phyloP scores from a whole-genome alignment of 2,329 filamentous ascomycete species.

The Colletotrichum chlorophyti region DNA sequence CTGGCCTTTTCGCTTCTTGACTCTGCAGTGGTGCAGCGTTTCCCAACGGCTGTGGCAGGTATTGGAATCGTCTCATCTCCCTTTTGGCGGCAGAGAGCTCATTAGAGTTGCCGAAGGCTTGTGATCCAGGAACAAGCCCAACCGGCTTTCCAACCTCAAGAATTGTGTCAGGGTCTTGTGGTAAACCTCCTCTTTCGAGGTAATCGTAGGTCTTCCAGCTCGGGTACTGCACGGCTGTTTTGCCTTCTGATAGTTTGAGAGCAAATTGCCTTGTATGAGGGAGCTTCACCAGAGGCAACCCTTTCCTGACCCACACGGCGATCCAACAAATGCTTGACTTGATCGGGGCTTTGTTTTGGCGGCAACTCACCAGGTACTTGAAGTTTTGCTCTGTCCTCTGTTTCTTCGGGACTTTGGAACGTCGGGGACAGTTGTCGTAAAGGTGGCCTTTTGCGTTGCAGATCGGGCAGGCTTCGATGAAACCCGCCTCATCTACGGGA shows the following conservation, averaged over 20 bases:
- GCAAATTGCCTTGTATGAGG: conserved; percentile 13
- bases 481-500: not conserved
- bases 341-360: conserved; percentile 10
- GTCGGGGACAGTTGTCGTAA: not conserved
- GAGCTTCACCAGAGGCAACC: not conserved
- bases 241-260: not conserved
- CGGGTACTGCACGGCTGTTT: not conserved
- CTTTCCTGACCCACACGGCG: not conserved
- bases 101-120: too few species aligned
- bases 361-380: not conserved
- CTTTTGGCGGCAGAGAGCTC: too few species aligned
- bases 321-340: conserved; percentile 5
- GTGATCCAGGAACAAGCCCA: too few species aligned
- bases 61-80: too few species aligned
- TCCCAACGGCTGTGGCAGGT: too few species aligned
- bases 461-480: conserved; percentile 5
- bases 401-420: not conserved
- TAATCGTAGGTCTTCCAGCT: conserved; percentile 13
- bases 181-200: not conserved
- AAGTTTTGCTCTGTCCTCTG: not conserved
- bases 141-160: not conserved
- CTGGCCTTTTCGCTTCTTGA: too few species aligned
- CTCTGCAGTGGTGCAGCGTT: too few species aligned
- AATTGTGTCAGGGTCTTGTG: conserved; percentile 1
- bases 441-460: conserved; percentile 4